Evolutionary conservation across 1,284 basidiomycete species (phyloP).

Genomic region (Tetrapyrgos nigripes): DNA sequence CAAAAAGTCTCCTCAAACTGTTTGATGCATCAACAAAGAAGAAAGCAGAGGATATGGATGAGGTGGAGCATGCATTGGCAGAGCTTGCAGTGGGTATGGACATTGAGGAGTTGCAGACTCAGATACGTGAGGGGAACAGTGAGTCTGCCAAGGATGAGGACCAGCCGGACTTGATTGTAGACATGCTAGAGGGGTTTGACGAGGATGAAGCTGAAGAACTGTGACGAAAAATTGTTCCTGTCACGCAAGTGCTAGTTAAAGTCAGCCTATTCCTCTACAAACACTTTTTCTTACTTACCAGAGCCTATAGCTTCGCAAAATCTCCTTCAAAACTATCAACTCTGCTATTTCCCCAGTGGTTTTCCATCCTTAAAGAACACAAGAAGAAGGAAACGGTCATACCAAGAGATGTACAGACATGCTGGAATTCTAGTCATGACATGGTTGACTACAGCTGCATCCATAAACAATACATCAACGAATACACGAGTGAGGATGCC

Average conservation of each 20-base stretch:
- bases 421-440: conserved; percentile 26
- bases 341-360: conserved; percentile 36
- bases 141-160: too few relatives aligned
- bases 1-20: too few relatives aligned
- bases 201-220: conserved; percentile 9
- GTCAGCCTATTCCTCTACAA: background rate
- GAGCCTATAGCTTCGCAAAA: too few relatives aligned
- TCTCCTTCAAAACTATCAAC: too few relatives aligned
- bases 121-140: too few relatives aligned
- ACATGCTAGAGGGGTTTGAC: conserved; percentile 16
- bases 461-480: conserved; percentile 14
- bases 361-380: conserved; percentile 18
- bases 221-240: background rate
- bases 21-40: too few relatives aligned
- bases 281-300: too few relatives aligned
- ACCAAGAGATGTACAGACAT: conserved; percentile 19
- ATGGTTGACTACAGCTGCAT: conserved; percentile 21
- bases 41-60: too few relatives aligned
- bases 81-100: too few relatives aligned
- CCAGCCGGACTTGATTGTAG: too few relatives aligned
- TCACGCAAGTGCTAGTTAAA: background rate
- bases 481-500: conserved; percentile 4
- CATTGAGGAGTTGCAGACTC: too few relatives aligned
- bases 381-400: conserved; percentile 11
- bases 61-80: too few relatives aligned